Evolutionary conservation across 2,329 filamentous ascomycete species (phyloP), one percentile per base, ranked within the genome.

Genomic region (Xylariaceae sp.): DNA sequence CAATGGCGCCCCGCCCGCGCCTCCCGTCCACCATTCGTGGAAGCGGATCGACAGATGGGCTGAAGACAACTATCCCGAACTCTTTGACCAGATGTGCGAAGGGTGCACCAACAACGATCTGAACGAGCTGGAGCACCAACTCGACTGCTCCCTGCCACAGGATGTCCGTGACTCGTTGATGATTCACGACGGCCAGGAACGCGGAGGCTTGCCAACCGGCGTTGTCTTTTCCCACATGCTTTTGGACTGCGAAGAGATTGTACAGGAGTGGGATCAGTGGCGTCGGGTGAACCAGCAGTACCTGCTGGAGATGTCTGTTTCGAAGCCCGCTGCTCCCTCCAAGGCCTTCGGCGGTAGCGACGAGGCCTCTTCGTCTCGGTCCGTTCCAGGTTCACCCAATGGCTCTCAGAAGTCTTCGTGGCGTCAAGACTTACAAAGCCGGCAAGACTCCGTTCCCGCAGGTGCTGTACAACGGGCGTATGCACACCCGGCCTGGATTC

Each of bases 211-310:
- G 49, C 94, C 94, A 1, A 96, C 92, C 0, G 94, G 94, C 55
- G 87, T 97, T 58, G 82, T 99, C 53, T 97, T 99, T 62, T 82
- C 91, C 52, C 87, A 83, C 66, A 99, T 99, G 94, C 74, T 99
- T 56, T 81, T 99, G 50, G 94, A 99, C 69, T 97, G 94, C 65
- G 94, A 99, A 69, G 94, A 99, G 66, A 96, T 99, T 60, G 86
- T 96, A 18, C 90, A 96, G 68, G 94, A 99, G 68, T 97, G 92
- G 89, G 87, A 89, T 62, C 95, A 96, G 66, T 99, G 94, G 94
- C 85, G 90, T 61, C 85, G 82, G 55, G 94, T 99, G 55, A 96
- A 96, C 65, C 84, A 92, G 51, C 89, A 96, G 65, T 96, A 88
- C 67, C 78, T 97, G 51, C 77, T 81, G 39, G 77, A 82, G 67